Evolutionary conservation across 106 monocot species (phyloP), one percentile per base, ranked within the genome.

Genomic region (Chionographis japonica): DNA sequence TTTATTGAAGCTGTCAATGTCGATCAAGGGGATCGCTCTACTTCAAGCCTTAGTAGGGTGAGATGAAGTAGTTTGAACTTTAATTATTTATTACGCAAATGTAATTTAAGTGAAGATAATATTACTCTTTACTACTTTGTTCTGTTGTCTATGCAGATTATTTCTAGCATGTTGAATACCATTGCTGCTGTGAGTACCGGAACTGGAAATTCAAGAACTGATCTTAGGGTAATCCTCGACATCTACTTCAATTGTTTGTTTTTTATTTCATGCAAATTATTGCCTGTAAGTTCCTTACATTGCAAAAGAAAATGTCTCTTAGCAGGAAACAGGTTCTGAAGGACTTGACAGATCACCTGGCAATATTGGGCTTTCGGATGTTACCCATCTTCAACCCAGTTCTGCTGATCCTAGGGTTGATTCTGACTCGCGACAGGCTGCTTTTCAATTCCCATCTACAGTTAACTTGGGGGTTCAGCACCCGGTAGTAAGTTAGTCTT

Each of bases 1-100:
- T 82, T 89, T 8, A 69, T 97, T 80, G 89, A 92, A 72, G 61
- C 89, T 63, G 65, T 92, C 68, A 97, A 87, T 79, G 54, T 87
- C 62, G 88, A 75, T 78, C 82, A 79, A 37, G 81, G 84, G 40
- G 78, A 83, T 67, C 46, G 71, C 46, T 61, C 71, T 71, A 37
- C 74, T 72, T 60, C 85, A 59, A 71, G 75, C 49, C 77, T 92
- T 66, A 64, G 68, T 74, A 82, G 69, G 82, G 91, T 92, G 54
- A 71, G 73, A 19, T 56, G 41, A 19, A 57, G 54, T 42, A 8
- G 49, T 37, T 3, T 12, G 42, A 35, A 20, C 8, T 56, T 68
- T 54, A 16, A 16, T 35, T 36, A 54, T 40, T 4, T 19, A 11
- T 17, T 18, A 27, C 42, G 58, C 51, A 40, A 13, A 52, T 40